Evolutionary conservation across 768 basidiomycete genomes (phyloP).

Genomic region (Boletellus sp.): DNA sequence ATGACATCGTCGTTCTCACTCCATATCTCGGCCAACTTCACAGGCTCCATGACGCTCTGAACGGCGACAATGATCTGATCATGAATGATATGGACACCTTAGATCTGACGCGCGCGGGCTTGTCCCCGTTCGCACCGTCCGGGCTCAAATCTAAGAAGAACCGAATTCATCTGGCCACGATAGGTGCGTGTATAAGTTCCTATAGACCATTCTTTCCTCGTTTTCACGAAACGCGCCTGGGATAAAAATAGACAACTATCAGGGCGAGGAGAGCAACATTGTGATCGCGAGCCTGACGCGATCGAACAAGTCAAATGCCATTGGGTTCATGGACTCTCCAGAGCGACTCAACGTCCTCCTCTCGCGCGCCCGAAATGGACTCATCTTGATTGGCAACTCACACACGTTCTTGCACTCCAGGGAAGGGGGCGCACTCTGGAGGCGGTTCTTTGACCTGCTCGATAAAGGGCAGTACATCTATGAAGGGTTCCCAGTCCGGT

Average conservation of each 20-base stretch:
- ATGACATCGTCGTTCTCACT: constrained; percentile 62
- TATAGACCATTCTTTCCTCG: too few species aligned
- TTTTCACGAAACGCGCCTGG: too few species aligned
- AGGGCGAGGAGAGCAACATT: constrained; percentile 72
- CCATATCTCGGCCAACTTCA: constrained; percentile 67
- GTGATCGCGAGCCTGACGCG: constrained; percentile 60
- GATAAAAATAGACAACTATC: constrained; percentile 66
- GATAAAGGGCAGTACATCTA: constrained; percentile 43
- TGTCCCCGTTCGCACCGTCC: constrained; percentile 35
- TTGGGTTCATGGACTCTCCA: constrained; percentile 69
- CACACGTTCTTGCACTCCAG: constrained; percentile 55
- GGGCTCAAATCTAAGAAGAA: constrained; percentile 36
- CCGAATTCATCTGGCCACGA: constrained; percentile 56
- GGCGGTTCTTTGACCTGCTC: constrained; percentile 44
- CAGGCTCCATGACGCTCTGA: constrained; percentile 44
- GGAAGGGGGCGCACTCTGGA: constrained; percentile 54
- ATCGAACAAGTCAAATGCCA: constrained; percentile 52
- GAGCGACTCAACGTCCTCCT: constrained; percentile 73
- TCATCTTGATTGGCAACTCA: constrained; percentile 66
- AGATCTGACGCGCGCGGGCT: constrained; percentile 55
- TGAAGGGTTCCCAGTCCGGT: constrained; percentile 56
- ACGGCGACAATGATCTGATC: constrained; percentile 46
- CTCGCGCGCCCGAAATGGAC: constrained; percentile 61
- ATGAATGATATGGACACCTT: constrained; percentile 11
- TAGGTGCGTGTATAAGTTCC: constrained; percentile 44